Percentiles rank a stretch among this genome's conserved stretches.
These are phyloP conservation scores for Lentinula aciculospora DNA, from an alignment of 768 basidiomycete species.

Conservation along the genomic window DNA sequence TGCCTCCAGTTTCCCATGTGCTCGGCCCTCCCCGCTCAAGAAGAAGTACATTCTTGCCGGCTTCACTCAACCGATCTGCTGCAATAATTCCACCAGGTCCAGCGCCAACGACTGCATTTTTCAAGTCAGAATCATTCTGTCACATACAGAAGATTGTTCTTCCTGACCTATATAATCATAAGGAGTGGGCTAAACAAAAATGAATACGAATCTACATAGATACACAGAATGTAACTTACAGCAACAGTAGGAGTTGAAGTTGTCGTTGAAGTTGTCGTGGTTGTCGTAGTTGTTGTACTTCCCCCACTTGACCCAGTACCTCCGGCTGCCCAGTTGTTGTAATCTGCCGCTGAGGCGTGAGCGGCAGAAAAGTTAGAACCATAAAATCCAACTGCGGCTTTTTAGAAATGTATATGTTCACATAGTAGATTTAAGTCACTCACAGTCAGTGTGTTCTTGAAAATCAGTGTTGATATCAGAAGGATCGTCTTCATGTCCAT, in stretches of 20 bases:
- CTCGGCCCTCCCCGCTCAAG: constrained; percentile 62
- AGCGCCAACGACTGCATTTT: constrained; percentile 32
- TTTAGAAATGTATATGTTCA: background rate
- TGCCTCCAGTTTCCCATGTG: constrained; percentile 54
- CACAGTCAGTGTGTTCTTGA: constrained; percentile 55
- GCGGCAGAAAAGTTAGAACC: constrained; percentile 42
- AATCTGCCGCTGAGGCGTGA: constrained; percentile 40
- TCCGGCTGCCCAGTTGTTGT: constrained; percentile 45
- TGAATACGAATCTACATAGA: too few species aligned
- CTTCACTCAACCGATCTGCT: constrained; percentile 54
- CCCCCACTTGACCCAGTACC: constrained; percentile 25
- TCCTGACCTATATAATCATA: constrained; percentile 17
- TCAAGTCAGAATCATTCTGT: background rate
- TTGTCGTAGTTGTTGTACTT: constrained; percentile 14
- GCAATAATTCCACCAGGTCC: constrained; percentile 52
- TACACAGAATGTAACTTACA: constrained; percentile 16
- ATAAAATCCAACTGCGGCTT: constrained; percentile 49
- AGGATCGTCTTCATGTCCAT: constrained; percentile 26
- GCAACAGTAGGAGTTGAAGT: constrained; percentile 19
- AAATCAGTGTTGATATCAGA: constrained; percentile 46
- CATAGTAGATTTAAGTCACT: constrained; percentile 11
- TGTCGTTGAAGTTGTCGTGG: constrained; percentile 17
- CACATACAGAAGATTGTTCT: background rate
- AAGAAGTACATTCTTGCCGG: constrained; percentile 58
- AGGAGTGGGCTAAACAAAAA: constrained; percentile 16